phyloP scores from a whole-genome alignment of 2,329 filamentous ascomycete genomes.

The Calonectria hawksworthii region DNA sequence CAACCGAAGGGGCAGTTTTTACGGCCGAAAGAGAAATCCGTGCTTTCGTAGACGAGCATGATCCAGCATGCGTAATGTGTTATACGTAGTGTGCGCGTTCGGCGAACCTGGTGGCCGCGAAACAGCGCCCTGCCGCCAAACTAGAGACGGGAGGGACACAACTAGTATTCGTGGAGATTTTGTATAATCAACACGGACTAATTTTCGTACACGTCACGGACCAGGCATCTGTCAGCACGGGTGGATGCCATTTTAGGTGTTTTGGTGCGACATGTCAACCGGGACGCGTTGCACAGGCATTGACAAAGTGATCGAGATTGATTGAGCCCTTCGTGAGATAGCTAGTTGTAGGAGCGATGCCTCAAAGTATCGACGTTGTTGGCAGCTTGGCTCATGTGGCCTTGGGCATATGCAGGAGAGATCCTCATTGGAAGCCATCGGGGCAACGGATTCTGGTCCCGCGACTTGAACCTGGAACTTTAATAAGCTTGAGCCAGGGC shows the following conservation, averaged over 20 bases:
- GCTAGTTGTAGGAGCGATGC: background rate
- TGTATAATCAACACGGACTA: conserved; percentile 3
- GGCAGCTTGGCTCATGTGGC: conserved; percentile 3
- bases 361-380: background rate
- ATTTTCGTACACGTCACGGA: conserved; percentile 10
- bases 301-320: background rate
- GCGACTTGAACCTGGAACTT: conserved; percentile 17
- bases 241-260: background rate
- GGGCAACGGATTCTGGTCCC: conserved; percentile 27
- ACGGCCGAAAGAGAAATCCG: background rate
- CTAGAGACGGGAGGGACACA: conserved; percentile 7
- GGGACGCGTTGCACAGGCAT: background rate
- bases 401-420: conserved; percentile 22
- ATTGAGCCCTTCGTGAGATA: background rate
- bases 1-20: background rate
- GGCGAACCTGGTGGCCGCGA: background rate
- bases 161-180: conserved; percentile 3
- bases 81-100: background rate
- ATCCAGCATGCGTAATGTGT: background rate
- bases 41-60: background rate
- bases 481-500: conserved; percentile 7
- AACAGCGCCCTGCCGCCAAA: conserved; percentile 6
- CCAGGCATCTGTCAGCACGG: background rate
- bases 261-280: background rate
- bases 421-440: conserved; percentile 21